Evolutionary conservation across 345 rosid species (phyloP).

Genomic region (Dipteronia dyeriana): DNA sequence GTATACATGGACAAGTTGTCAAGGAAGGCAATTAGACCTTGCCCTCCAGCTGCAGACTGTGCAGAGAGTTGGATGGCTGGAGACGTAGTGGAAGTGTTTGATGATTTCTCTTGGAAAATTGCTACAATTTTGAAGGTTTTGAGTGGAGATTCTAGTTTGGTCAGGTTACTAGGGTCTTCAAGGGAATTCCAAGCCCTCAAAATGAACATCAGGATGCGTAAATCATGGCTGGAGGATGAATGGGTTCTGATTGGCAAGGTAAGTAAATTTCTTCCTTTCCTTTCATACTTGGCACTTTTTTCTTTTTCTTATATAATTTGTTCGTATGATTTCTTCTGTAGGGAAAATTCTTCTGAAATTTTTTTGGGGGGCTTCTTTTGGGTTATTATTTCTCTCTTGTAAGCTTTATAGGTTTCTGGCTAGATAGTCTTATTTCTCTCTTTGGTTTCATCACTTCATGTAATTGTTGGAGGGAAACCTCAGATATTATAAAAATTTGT

Average conservation of each 20-base stretch:
- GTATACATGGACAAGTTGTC: conserved; percentile 46
- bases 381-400: background rate
- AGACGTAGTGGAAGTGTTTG: conserved; percentile 60
- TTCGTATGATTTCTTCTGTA: background rate
- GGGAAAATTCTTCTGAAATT: background rate
- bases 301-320: background rate
- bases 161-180: conserved; percentile 46
- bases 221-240: conserved; percentile 54
- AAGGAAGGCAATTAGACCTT: conserved; percentile 62
- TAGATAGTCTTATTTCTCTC: background rate
- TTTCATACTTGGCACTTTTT: background rate
- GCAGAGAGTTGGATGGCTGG: conserved; percentile 51
- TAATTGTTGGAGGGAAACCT: background rate
- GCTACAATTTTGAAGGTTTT: conserved; percentile 42
- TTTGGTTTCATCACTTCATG: background rate
- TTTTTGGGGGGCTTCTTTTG: background rate
- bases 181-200: conserved; percentile 35
- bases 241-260: conserved; percentile 56
- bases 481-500: background rate
- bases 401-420: background rate
- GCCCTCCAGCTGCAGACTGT: conserved; percentile 40
- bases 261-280: conserved; percentile 9
- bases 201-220: conserved; percentile 52
- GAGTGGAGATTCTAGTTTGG: conserved; percentile 25
- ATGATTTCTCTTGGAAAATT: conserved; percentile 53